Conservation (phyloP, 2,329 filamentous ascomycete species). For the Exophiala mesophila region DNA sequence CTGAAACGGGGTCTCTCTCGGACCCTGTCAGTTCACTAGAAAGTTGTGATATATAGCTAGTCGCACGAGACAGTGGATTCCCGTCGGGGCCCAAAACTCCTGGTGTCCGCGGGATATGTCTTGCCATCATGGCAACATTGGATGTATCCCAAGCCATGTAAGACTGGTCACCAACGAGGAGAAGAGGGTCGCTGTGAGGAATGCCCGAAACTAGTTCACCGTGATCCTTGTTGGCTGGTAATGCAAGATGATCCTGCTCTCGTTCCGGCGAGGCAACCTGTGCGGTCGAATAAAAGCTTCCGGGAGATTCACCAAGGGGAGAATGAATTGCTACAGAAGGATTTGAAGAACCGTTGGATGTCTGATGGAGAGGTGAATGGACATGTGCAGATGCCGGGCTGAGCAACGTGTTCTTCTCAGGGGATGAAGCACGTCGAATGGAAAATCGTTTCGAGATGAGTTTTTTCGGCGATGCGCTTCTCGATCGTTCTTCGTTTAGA, state of each 20-base stretch:
- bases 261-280: conserved; percentile 58
- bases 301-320: conserved; percentile 92
- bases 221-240: not conserved
- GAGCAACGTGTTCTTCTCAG: conserved; percentile 6
- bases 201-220: conserved; percentile 6
- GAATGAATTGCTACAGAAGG: conserved; percentile 18
- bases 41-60: conserved; percentile 23
- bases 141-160: conserved; percentile 24
- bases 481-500: conserved; percentile 17
- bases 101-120: conserved; percentile 21
- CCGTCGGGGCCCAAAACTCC: conserved; percentile 15
- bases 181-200: conserved; percentile 19
- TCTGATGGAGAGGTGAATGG: conserved; percentile 16
- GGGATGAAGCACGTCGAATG: conserved; percentile 11
- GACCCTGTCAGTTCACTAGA: conserved; percentile 23
- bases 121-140: conserved; percentile 23
- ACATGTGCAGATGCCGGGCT: conserved; percentile 8
- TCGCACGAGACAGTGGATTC: conserved; percentile 19
- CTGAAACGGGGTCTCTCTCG: conserved; percentile 14
- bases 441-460: conserved; percentile 17
- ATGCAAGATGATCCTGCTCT: conserved; percentile 1
- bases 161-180: conserved; percentile 21
- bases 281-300: conserved; percentile 78
- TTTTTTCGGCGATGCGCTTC: conserved; percentile 21
- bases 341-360: conserved; percentile 14